Conservation (phyloP, 805 yeast genomes). For the Pichia sporocuriosa region DNA sequence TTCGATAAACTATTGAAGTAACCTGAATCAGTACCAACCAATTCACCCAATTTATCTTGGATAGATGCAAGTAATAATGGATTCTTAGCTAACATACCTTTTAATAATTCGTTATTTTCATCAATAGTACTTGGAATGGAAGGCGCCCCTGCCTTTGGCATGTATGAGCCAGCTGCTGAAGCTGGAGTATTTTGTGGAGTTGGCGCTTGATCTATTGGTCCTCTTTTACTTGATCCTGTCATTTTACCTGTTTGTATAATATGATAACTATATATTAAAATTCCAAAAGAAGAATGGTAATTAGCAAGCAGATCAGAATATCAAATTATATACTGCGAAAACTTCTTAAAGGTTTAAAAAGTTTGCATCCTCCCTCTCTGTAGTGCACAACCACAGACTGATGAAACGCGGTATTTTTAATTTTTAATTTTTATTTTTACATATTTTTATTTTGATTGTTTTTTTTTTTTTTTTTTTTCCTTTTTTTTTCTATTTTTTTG, state of each 20-base stretch:
- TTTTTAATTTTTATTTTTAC: no score
- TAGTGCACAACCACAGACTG: no score
- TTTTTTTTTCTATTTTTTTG: no score
- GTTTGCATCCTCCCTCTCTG: no score
- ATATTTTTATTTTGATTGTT: no score
- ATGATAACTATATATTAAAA: no score
- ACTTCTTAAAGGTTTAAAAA: no score
- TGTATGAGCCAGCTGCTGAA: constrained; percentile 66
- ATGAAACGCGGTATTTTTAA: no score
- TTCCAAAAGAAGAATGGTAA: neutral
- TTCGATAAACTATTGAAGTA: constrained; percentile 74
- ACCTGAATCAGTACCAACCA: constrained; percentile 83
- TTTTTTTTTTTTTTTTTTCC: no score
- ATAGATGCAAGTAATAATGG: constrained; percentile 83
- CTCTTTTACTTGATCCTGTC: constrained; percentile 3
- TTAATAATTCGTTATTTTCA: constrained; percentile 49
- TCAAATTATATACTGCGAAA: no score
- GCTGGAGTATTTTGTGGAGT: constrained; percentile 99
- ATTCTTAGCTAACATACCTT: constrained; percentile 43
- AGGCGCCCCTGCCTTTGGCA: constrained; percentile 49
- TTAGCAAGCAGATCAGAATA: no score
- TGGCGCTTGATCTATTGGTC: constrained; percentile 50
- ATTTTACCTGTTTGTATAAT: no score
- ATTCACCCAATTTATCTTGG: constrained; percentile 77
- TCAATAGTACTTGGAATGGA: constrained; percentile 62